phyloP scores from a whole-genome alignment of 129 eudicot species.

The Chrysanthemum seticuspe region DNA sequence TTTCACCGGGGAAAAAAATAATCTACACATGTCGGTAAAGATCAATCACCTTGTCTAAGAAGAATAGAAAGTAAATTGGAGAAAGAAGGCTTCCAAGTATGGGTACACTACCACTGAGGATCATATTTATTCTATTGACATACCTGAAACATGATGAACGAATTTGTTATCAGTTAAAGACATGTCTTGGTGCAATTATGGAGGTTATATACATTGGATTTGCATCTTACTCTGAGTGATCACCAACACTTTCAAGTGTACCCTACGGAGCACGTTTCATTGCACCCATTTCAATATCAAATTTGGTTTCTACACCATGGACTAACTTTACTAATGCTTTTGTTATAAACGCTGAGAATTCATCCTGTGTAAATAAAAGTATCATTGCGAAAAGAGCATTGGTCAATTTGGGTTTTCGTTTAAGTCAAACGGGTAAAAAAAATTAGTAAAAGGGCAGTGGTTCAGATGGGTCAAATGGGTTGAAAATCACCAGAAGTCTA shows the following conservation, averaged over 20 bases:
- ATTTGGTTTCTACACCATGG: slow-evolving; percentile 83
- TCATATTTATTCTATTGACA: slow-evolving; percentile 82
- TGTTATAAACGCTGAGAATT: slow-evolving; percentile 87
- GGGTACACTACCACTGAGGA: slow-evolving; percentile 68
- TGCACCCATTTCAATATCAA: slow-evolving; percentile 96
- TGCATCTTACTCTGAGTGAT: slow-evolving; percentile 86
- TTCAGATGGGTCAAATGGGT: not conserved
- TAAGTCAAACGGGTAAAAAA: not conserved
- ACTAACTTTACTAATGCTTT: slow-evolving; percentile 79
- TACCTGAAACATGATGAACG: slow-evolving; percentile 54
- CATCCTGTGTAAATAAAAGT: slow-evolving; percentile 54
- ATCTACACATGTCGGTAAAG: slow-evolving; percentile 13
- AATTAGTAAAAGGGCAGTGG: not conserved
- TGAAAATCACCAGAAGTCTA: not conserved
- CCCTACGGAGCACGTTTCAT: slow-evolving; percentile 98
- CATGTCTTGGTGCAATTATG: not conserved
- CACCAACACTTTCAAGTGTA: slow-evolving; percentile 98
- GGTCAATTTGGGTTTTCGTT: not conserved
- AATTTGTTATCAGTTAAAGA: not conserved
- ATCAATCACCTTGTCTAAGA: slow-evolving; percentile 81
- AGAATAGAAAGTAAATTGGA: slow-evolving; percentile 88
- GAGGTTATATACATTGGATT: slow-evolving; percentile 5
- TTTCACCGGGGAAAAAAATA: slow-evolving; percentile 4
- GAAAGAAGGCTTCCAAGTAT: slow-evolving; percentile 86
- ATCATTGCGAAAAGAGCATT: slow-evolving; percentile 2